Base-by-base conservation (phyloP, 306 rosid genomes). In the Medicago ruthenica region DNA sequence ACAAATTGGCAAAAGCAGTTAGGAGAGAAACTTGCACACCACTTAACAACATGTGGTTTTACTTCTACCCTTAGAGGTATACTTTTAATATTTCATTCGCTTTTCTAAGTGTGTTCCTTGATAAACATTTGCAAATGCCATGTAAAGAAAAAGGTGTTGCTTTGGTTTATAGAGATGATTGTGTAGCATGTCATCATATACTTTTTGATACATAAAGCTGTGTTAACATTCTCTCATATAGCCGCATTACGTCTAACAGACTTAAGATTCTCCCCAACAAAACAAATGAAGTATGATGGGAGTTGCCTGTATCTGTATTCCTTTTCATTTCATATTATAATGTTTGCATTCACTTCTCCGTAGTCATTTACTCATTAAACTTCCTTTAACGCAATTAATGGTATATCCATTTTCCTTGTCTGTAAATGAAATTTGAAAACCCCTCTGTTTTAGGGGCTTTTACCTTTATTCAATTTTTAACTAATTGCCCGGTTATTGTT, bases 21-120 rank as follows among this genome's bases (percentile, higher is more conserved):
- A 31, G 98, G 97, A 57, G 93, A 89, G 80, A 83, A 83, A 77
- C 98, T 95, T 67, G 98, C 98, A 9, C 78, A 76, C 63, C 98
- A 92, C 76, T 87, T 95, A 85, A 95, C 97, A 16, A 78, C 37
- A 70, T 95, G 96, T 39, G 98, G 98, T 64, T 95, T 95, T 78
- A 74, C 76, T 63, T 92, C 98, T 67, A 78, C 79, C 76, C 88
- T 83, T 82, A 91, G 71, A 66, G 98, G 98, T 92, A 61, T 84
- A 17, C 45, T 24, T 24, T 3, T n/a, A n/a, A n/a, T n/a, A n/a
- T n/a, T n/a, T n/a, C n/a, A n/a, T n/a, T n/a, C n/a, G n/a, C n/a
- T n/a, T 21, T 21, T 21, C 22, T 21, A 21, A 21, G 22, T 21
- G 22, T 21, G 22, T 21, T 24, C 27, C 27, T 75, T 41, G 12